phyloP scores from a whole-genome alignment of 495 filamentous ascomycete genomes.

The Bathelium albidoporum region DNA sequence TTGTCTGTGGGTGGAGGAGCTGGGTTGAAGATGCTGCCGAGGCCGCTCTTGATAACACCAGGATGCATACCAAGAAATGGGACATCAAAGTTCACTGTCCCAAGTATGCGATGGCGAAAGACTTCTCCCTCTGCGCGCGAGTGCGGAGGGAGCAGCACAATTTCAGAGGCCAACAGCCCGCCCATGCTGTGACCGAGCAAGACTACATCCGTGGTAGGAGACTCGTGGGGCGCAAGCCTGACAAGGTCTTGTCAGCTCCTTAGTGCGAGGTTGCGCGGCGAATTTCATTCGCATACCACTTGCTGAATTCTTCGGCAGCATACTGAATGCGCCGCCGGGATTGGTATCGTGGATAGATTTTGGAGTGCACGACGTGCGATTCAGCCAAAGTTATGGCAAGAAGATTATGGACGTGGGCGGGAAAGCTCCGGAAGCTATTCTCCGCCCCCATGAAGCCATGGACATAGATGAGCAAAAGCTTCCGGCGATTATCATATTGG shows the following conservation, averaged over 20 bases:
- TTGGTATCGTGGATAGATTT: slow-evolving; percentile 86
- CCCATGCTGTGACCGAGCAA: slow-evolving; percentile 88
- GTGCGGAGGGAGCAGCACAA: slow-evolving; percentile 50
- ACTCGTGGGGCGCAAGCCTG: slow-evolving; percentile 70
- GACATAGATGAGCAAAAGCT: slow-evolving; percentile 70
- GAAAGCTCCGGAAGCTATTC: slow-evolving; percentile 77
- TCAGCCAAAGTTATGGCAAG: slow-evolving; percentile 57
- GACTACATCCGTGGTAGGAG: slow-evolving; percentile 63
- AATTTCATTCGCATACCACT: slow-evolving; percentile 44
- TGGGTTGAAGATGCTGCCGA: slow-evolving; percentile 63
- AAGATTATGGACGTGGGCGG: slow-evolving; percentile 73
- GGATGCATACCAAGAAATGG: slow-evolving; percentile 86
- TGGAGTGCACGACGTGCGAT: slow-evolving; percentile 73
- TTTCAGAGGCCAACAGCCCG: slow-evolving; percentile 71
- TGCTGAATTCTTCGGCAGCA: slow-evolving; percentile 70
- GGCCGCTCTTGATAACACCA: slow-evolving; percentile 68
- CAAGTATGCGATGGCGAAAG: slow-evolving; percentile 69
- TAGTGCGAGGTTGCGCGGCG: not conserved
- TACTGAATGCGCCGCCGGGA: slow-evolving; percentile 63
- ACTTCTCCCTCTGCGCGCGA: slow-evolving; percentile 23
- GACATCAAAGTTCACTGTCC: slow-evolving; percentile 74
- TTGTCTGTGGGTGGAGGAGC: slow-evolving; percentile 29
- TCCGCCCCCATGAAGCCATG: slow-evolving; percentile 92
- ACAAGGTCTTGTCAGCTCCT: slow-evolving; percentile 7
- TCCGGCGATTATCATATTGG: slow-evolving; percentile 40